Base-by-base conservation (phyloP, 2,329 filamentous ascomycete species). In the Fusarium equiseti region DNA sequence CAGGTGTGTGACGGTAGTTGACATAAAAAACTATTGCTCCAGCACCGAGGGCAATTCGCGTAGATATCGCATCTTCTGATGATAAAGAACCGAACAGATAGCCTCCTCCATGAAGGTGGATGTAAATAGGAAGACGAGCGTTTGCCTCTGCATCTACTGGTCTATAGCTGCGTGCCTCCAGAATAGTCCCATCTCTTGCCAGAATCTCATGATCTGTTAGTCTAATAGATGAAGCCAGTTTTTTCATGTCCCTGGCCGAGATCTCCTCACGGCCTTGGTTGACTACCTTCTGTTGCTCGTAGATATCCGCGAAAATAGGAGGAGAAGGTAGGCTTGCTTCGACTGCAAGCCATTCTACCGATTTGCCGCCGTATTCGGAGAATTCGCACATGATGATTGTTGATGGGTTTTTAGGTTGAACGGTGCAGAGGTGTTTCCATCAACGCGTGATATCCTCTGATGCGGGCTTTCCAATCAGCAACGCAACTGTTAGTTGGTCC, bases 1-100 rank as follows among this genome's bases (percentile, higher is more conserved):
- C 84, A 0, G 87, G 87, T 0, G 87, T 88, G 75, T 89, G 87
- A 2, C 88, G 84, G 74, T 89, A 89, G 60, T 88, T 87, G n/a
- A 89, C 78, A 59, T 88, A 86, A 7, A 89, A 59, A 0, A 89
- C 85, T 0, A 85, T 73, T 4, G 84, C 79, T 5, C 75, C 75
- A 0, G 80, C 73, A 4, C 79, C 77, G 18, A 82, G 73, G 1
- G 86, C 84, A n/a, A 87, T 82, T 0, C 81, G 79, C 0, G 84
- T 75, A 66, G 86, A 89, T 11, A 77, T 79, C 0, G 83, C 83
- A 59, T 90, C 87, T 68, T 90, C 88, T 0, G 83, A 83, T 5
- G 74, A 72, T 5, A 89, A 71, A 0, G 83, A 85, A 2, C 88
- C 88, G 27, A 86, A 85, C 6, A 88, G 63, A 61, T 86, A 90